phyloP scores from a whole-genome alignment of 805 yeast species.

The Candida caryicola region DNA sequence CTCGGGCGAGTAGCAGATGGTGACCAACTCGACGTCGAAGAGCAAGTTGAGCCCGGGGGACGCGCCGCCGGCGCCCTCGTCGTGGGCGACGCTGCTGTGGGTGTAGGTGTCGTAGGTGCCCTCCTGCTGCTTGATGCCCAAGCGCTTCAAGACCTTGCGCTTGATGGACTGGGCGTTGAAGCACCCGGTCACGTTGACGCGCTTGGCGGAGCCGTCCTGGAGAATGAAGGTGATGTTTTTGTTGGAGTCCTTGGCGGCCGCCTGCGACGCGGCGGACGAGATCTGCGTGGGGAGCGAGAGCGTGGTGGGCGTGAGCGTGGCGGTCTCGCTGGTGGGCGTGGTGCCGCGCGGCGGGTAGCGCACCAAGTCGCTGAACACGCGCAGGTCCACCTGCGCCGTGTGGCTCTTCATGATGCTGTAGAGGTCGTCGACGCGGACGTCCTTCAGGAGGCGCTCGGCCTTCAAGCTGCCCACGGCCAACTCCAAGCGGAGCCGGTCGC shows the following conservation, averaged over 20 bases:
- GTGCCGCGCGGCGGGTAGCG: not conserved
- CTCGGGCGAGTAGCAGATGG: constrained; percentile 75
- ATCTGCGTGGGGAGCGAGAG: constrained; percentile 1
- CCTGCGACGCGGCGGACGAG: not conserved
- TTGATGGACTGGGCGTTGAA: constrained; percentile 78
- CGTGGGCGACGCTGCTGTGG: constrained; percentile 28
- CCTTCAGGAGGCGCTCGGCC: constrained; percentile 23
- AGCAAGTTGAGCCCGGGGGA: constrained; percentile 38
- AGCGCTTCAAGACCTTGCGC: constrained; percentile 58
- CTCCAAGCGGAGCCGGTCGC: constrained; percentile 75
- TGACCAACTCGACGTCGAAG: constrained; percentile 76
- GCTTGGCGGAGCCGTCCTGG: constrained; percentile 68
- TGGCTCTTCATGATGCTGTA: constrained; percentile 18
- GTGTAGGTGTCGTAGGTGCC: constrained; percentile 62
- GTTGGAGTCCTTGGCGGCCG: constrained; percentile 19
- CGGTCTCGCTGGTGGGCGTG: constrained; percentile 5
- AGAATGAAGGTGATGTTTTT: constrained; percentile 62
- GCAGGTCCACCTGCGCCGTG: constrained; percentile 7
- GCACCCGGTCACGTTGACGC: constrained; percentile 73
- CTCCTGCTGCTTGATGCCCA: constrained; percentile 46
- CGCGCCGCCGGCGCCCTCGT: not conserved
- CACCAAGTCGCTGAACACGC: not conserved
- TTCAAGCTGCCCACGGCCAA: constrained; percentile 52
- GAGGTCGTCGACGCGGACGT: constrained; percentile 25
- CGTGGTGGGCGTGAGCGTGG: constrained; percentile 7